Percentiles rank a stretch among this genome's conserved stretches.
phyloP scores from a whole-genome alignment of 805 yeast species.

The Myxozyma monticola region DNA sequence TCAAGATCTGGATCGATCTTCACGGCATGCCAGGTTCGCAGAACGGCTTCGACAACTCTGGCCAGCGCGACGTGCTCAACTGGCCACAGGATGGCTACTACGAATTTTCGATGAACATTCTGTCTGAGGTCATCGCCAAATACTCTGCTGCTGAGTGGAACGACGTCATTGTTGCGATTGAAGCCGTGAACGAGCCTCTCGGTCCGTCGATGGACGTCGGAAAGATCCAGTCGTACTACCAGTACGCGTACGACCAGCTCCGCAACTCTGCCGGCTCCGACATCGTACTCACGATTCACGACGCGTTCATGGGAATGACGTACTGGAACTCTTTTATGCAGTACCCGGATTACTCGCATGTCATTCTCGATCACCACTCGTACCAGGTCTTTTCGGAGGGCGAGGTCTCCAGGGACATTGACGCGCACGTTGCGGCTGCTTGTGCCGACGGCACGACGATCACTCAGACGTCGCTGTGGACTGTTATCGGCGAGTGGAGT shows the following conservation, averaged over 20 bases:
- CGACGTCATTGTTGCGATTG: constrained; percentile 78
- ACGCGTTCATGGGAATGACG: constrained; percentile 60
- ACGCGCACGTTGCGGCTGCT: constrained; percentile 59
- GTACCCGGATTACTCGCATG: constrained; percentile 55
- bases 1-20: constrained; percentile 86
- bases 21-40: constrained; percentile 98
- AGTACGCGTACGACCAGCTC: constrained; percentile 61
- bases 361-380: constrained; percentile 80
- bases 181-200: constrained; percentile 84
- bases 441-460: constrained; percentile 53
- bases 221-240: constrained; percentile 57
- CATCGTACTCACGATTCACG: constrained; percentile 61
- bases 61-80: constrained; percentile 45
- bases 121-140: constrained; percentile 54
- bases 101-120: constrained; percentile 53
- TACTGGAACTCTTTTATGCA: constrained; percentile 63
- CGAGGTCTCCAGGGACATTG: constrained; percentile 59
- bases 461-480: constrained; percentile 50
- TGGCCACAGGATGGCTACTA: constrained; percentile 59
- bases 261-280: constrained; percentile 53
- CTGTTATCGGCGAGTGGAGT: constrained; percentile 82
- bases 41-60: constrained; percentile 90
- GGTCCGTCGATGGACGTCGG: constrained; percentile 64
- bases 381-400: constrained; percentile 77
- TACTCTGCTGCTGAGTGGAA: constrained; percentile 62